phyloP scores from a whole-genome alignment of 2,329 filamentous ascomycete species.

The Colletotrichum eremochloae region DNA sequence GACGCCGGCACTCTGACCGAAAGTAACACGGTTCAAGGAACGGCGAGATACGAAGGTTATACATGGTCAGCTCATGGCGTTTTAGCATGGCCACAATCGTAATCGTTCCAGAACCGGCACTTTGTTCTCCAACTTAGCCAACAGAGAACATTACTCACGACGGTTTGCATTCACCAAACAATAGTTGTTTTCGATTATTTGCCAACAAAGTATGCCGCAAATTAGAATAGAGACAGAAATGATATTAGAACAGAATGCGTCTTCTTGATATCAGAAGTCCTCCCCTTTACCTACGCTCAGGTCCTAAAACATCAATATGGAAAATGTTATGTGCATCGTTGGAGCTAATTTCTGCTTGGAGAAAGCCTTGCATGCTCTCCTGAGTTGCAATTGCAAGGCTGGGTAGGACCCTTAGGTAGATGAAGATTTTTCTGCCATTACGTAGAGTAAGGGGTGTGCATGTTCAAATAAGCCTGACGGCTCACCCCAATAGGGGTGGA shows the following conservation, averaged over 20 bases:
- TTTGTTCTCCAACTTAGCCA: rapidly evolving
- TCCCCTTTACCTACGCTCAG: neutral
- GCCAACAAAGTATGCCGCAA: no score
- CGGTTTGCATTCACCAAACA: no score
- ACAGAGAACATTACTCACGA: neutral
- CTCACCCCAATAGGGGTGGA: neutral
- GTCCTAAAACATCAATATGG: neutral
- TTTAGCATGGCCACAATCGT: neutral
- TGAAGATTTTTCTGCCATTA: neutral
- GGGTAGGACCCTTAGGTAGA: neutral
- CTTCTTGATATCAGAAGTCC: neutral
- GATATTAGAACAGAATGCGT: neutral
- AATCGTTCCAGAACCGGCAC: neutral
- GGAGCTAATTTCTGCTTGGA: neutral
- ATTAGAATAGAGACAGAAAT: neutral
- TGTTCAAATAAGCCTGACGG: neutral
- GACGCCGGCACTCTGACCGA: neutral
- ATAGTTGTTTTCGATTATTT: neutral
- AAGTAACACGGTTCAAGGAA: neutral
- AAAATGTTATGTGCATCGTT: neutral
- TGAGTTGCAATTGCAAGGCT: neutral
- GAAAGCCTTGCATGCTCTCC: neutral
- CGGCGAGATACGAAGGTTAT: neutral
- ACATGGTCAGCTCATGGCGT: neutral
- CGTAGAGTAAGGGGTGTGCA: neutral